Conservation (phyloP, 2,329 filamentous ascomycete species). For the Fusarium denticulatum region DNA sequence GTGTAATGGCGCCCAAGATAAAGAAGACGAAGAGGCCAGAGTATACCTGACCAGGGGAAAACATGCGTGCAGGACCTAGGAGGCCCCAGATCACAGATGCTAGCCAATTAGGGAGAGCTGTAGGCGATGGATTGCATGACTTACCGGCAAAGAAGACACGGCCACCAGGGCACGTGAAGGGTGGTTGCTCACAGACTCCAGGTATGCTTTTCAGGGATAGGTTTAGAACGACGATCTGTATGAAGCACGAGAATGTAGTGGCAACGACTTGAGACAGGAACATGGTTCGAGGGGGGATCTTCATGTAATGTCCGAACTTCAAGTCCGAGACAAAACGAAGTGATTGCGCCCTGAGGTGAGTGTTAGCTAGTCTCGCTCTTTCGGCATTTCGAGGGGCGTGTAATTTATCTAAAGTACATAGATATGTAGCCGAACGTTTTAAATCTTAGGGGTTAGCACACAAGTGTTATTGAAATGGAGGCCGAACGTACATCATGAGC, state of each 20-base stretch:
- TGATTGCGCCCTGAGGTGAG: slow-evolving; percentile 60
- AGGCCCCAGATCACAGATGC: slow-evolving; percentile 67
- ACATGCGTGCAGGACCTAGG: slow-evolving; percentile 71
- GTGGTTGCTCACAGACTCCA: slow-evolving; percentile 70
- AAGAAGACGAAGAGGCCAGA: slow-evolving; percentile 69
- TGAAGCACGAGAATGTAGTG: slow-evolving; percentile 72
- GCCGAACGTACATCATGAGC: slow-evolving; percentile 70
- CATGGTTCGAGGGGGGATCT: slow-evolving; percentile 72
- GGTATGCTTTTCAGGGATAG: slow-evolving; percentile 69
- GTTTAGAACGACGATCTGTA: slow-evolving; percentile 73
- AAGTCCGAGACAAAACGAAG: slow-evolving; percentile 72
- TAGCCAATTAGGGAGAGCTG: not conserved
- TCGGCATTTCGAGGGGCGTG: not conserved
- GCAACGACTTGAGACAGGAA: slow-evolving; percentile 74
- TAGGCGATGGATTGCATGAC: slow-evolving; percentile 4
- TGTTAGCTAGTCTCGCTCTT: slow-evolving; percentile 5
- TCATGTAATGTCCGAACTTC: slow-evolving; percentile 80
- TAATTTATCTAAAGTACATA: too few relatives aligned
- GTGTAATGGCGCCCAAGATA: slow-evolving; percentile 62
- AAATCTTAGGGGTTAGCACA: too few relatives aligned
- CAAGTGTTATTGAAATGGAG: not conserved
- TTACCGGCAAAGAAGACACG: slow-evolving; percentile 71
- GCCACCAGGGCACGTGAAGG: slow-evolving; percentile 72
- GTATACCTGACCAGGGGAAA: slow-evolving; percentile 71
- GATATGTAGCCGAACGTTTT: slow-evolving; percentile 54